Evolutionary conservation across 306 rosid genomes (phyloP).

Genomic region (Cyamopsis tetragonoloba): DNA sequence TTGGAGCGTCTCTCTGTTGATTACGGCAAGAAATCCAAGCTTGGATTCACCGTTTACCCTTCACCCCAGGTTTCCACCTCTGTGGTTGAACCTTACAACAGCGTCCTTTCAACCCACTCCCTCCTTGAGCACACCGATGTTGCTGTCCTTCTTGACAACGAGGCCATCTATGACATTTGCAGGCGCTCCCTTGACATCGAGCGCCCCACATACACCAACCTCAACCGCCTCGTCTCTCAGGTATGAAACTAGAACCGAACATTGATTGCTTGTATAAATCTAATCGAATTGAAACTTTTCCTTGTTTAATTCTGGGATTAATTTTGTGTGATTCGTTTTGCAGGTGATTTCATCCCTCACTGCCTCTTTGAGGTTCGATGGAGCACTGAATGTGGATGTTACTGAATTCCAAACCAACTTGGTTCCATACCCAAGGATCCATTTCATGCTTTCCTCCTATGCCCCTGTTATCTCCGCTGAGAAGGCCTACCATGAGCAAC

Average conservation of each 20-base stretch:
- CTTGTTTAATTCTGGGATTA: neutral
- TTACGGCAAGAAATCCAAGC: constrained; percentile 74
- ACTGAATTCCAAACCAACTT: constrained; percentile 84
- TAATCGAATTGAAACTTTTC: neutral
- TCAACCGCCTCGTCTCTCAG: constrained; percentile 84
- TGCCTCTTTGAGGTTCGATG: constrained; percentile 86
- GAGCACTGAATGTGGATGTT: constrained; percentile 81
- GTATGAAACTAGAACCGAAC: too few relatives aligned
- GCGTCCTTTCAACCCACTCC: constrained; percentile 87
- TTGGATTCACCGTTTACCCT: constrained; percentile 82
- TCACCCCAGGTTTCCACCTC: constrained; percentile 90
- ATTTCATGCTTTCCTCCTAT: constrained; percentile 84
- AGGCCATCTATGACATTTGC: constrained; percentile 87
- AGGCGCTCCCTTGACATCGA: constrained; percentile 78
- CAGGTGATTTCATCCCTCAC: constrained; percentile 87
- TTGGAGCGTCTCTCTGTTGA: constrained; percentile 86
- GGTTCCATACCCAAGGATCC: constrained; percentile 92
- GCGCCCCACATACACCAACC: constrained; percentile 87
- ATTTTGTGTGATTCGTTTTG: neutral
- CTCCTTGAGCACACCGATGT: constrained; percentile 90
- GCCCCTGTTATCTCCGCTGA: constrained; percentile 89
- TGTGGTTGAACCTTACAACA: constrained; percentile 87
- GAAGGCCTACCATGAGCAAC: constrained; percentile 87
- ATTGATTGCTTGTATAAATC: too few relatives aligned
- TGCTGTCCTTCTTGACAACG: constrained; percentile 71